phyloP scores from a whole-genome alignment of 73 alveolate genomes.

The Paramecium tetraurelia region DNA sequence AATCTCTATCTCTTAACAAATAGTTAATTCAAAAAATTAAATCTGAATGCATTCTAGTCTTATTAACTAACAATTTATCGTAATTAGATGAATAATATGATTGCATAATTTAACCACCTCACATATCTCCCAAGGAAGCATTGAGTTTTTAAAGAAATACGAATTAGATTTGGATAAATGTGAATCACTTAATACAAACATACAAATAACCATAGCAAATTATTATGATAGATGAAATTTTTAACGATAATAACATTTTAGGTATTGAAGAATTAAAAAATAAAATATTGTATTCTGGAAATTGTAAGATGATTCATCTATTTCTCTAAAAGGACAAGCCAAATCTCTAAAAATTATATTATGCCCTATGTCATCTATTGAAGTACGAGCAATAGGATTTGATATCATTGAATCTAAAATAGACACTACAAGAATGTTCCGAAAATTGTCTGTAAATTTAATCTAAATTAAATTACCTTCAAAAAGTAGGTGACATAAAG shows the following conservation, averaged over 20 bases:
- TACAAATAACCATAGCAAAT: neutral
- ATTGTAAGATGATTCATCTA: neutral
- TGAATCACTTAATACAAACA: neutral
- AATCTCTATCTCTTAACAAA: neutral
- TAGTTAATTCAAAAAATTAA: neutral
- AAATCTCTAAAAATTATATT: neutral
- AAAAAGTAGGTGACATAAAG: neutral
- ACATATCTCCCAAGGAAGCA: neutral
- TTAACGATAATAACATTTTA: neutral
- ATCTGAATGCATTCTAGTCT: conserved; percentile 16
- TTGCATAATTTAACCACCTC: neutral
- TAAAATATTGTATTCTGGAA: neutral
- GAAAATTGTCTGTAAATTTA: conserved; percentile 1
- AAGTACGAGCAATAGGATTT: neutral
- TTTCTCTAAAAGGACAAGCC: neutral
- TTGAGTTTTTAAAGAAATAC: neutral
- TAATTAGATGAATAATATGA: conserved; percentile 22
- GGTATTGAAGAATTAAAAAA: neutral
- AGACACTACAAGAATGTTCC: neutral
- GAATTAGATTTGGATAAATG: neutral
- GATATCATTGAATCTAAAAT: neutral
- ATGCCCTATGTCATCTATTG: neutral
- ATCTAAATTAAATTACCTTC: neutral
- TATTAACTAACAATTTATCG: neutral
- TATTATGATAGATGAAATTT: neutral